Conservation (phyloP, 805 yeast species). For the Komagataella phaffii region DNA sequence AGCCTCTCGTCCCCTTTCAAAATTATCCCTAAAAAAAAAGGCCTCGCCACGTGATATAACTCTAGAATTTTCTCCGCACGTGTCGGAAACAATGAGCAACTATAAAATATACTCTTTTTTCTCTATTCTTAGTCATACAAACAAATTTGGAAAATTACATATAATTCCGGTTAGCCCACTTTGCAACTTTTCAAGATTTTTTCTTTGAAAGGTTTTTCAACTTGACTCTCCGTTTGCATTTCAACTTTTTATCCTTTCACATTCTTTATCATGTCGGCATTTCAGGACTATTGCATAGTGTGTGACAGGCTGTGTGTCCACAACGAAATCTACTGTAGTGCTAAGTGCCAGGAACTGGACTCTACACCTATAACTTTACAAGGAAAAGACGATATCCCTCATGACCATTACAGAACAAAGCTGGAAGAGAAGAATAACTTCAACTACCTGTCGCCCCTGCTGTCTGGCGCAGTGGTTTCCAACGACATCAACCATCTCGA, state of each 20-base stretch:
- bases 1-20: background rate
- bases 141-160: background rate
- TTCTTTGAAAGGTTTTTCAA: background rate
- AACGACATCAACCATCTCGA: constrained; percentile 1
- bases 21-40: background rate
- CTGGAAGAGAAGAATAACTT: background rate
- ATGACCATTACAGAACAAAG: background rate
- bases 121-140: background rate
- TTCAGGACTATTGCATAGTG: constrained; percentile 7
- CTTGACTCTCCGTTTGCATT: background rate
- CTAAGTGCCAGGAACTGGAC: constrained; percentile 4
- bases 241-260: background rate
- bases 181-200: background rate
- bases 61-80: background rate
- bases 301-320: constrained; percentile 6
- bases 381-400: background rate
- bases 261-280: constrained; percentile 13
- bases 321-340: constrained; percentile 7
- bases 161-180: background rate
- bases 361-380: constrained; percentile 2
- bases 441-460: background rate
- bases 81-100: background rate
- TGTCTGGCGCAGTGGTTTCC: background rate
- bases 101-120: too few relatives aligned
- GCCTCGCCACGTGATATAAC: background rate